Conservation (phyloP, 257 asterid genomes). For the Nicotiana tabacum region DNA sequence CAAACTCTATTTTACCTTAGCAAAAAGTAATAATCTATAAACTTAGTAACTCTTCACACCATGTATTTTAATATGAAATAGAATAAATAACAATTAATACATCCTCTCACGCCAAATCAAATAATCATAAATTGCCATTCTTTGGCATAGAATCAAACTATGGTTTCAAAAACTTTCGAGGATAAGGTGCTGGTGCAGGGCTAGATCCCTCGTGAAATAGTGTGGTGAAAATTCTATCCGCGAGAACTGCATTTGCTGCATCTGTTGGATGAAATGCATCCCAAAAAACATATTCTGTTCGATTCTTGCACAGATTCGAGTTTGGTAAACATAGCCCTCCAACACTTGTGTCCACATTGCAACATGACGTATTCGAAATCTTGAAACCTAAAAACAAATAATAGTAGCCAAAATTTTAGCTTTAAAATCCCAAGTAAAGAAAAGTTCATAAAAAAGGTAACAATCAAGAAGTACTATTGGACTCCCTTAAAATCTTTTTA, state of each 20-base stretch:
- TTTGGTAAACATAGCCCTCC: slow-evolving; percentile 75
- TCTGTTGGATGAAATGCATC: slow-evolving; percentile 87
- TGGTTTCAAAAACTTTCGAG: slow-evolving; percentile 2
- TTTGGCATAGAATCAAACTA: neutral
- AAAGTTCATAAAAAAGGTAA: neutral
- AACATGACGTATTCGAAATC: slow-evolving; percentile 72
- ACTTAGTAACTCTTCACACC: no score
- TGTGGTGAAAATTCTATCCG: slow-evolving; percentile 35
- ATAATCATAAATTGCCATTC: neutral
- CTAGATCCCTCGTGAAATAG: slow-evolving; percentile 29
- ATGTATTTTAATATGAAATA: no score
- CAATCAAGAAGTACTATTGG: no score
- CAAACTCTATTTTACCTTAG: no score
- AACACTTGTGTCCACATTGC: slow-evolving; percentile 57
- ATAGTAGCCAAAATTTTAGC: neutral
- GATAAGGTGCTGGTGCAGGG: slow-evolving; percentile 41
- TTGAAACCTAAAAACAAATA: slow-evolving; percentile 43
- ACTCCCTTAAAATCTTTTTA: no score
- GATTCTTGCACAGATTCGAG: slow-evolving; percentile 47
- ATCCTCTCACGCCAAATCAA: neutral
- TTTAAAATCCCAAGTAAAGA: neutral
- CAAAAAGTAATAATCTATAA: no score
- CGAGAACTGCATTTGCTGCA: slow-evolving; percentile 78
- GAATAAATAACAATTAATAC: neutral
- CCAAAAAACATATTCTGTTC: slow-evolving; percentile 69